phyloP scores from a whole-genome alignment of 2,329 filamentous ascomycete genomes.

The Fusarium sp. region DNA sequence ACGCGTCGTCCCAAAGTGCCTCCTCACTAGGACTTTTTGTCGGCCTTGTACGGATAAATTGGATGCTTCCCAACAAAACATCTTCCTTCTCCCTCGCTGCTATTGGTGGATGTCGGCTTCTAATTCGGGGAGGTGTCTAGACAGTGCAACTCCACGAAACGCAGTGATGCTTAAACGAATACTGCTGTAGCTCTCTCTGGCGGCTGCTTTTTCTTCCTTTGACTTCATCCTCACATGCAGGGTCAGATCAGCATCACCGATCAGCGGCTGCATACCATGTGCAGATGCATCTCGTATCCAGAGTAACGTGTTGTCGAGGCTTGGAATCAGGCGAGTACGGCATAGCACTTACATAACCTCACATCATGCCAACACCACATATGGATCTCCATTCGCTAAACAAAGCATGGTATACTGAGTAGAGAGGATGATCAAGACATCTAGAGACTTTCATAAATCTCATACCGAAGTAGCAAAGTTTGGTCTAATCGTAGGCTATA shows the following conservation, averaged over 20 bases:
- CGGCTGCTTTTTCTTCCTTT: background rate
- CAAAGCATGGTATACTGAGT: background rate
- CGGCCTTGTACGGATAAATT: background rate
- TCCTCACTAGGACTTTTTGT: conserved; percentile 3
- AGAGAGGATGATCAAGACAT: background rate
- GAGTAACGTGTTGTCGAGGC: conserved; percentile 1
- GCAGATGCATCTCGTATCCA: conserved; percentile 16
- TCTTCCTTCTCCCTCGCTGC: background rate
- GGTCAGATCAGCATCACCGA: conserved; percentile 9
- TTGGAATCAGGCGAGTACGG: background rate
- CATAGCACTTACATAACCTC: conserved; percentile 1
- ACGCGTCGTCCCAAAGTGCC: conserved; percentile 21
- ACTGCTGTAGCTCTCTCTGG: background rate
- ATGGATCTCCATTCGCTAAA: background rate
- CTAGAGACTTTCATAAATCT: background rate
- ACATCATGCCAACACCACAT: background rate
- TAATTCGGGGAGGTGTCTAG: conserved; percentile 1
- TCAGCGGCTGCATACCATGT: background rate
- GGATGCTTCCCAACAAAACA: background rate
- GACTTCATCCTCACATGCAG: background rate
- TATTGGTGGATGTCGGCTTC: conserved; percentile 26
- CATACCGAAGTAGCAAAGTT: background rate
- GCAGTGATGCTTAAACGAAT: conserved; percentile 1
- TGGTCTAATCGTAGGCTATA: background rate
- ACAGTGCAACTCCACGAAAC: conserved; percentile 17